Conservation (phyloP, 2,329 filamentous ascomycete species). For the Pyricularia sp. region DNA sequence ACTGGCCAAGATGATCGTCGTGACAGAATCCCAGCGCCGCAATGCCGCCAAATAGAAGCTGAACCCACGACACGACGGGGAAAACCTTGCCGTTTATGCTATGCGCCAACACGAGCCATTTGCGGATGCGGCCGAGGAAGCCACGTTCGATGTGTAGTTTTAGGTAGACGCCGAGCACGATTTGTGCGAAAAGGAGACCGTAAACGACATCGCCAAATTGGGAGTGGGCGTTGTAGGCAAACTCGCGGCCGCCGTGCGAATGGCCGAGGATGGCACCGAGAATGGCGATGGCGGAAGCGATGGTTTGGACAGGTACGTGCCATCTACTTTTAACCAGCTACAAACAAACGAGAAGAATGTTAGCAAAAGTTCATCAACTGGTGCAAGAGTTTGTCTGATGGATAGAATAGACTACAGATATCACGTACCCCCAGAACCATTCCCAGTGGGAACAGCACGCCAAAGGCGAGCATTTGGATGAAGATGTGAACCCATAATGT, state of each 20-base stretch:
- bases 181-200: slow-evolving; percentile 62
- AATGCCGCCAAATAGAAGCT: slow-evolving; percentile 94
- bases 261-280: slow-evolving; percentile 87
- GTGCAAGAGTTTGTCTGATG: background rate
- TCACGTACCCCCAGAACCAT: slow-evolving; percentile 37
- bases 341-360: background rate
- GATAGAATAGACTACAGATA: background rate
- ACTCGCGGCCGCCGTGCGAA: slow-evolving; percentile 77
- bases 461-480: slow-evolving; percentile 75
- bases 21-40: slow-evolving; percentile 86
- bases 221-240: slow-evolving; percentile 67
- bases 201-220: slow-evolving; percentile 71
- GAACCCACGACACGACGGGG: slow-evolving; percentile 76
- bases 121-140: slow-evolving; percentile 65
- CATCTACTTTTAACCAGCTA: slow-evolving; percentile 82
- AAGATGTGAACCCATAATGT: slow-evolving; percentile 92
- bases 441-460: slow-evolving; percentile 80
- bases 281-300: slow-evolving; percentile 62
- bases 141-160: slow-evolving; percentile 81
- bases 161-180: slow-evolving; percentile 72
- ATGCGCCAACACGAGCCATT: slow-evolving; percentile 58
- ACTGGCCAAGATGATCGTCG: slow-evolving; percentile 82
- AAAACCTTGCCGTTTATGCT: slow-evolving; percentile 76
- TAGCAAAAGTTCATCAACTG: background rate
- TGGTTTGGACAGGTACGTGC: slow-evolving; percentile 80